phyloP scores from a whole-genome alignment of 148 eudicot species.

The Simmondsia chinensis region DNA sequence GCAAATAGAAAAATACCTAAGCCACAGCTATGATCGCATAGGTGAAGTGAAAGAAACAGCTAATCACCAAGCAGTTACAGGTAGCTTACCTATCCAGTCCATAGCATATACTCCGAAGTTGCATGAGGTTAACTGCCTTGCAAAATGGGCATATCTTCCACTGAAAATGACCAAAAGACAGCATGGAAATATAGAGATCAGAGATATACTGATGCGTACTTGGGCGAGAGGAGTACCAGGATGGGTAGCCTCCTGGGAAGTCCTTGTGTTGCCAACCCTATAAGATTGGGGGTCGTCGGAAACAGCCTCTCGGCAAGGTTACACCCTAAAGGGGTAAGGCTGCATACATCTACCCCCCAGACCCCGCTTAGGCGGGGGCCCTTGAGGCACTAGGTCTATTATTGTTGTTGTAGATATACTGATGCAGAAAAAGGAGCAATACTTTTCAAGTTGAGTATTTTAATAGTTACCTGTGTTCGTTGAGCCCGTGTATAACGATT shows the following conservation, averaged over 20 bases:
- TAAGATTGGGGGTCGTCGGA: no score
- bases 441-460: no score
- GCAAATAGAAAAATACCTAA: neutral
- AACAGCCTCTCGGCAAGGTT: no score
- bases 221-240: no score
- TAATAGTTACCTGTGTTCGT: slow-evolving; percentile 75
- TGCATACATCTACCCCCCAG: neutral
- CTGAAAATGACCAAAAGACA: slow-evolving; percentile 39
- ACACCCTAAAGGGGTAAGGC: neutral
- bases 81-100: slow-evolving; percentile 83
- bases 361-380: neutral
- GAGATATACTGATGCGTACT: neutral
- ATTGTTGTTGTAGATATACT: no score
- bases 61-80: neutral
- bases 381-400: no score
- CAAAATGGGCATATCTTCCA: slow-evolving; percentile 77
- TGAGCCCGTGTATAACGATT: slow-evolving; percentile 86
- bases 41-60: neutral
- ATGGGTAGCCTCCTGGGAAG: no score
- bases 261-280: no score
- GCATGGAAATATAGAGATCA: neutral
- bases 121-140: slow-evolving; percentile 57
- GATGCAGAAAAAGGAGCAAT: no score
- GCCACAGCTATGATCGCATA: neutral
- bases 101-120: slow-evolving; percentile 81